phyloP scores from a whole-genome alignment of 75 land plant genomes.

The Chamaecyparis obtusa region DNA sequence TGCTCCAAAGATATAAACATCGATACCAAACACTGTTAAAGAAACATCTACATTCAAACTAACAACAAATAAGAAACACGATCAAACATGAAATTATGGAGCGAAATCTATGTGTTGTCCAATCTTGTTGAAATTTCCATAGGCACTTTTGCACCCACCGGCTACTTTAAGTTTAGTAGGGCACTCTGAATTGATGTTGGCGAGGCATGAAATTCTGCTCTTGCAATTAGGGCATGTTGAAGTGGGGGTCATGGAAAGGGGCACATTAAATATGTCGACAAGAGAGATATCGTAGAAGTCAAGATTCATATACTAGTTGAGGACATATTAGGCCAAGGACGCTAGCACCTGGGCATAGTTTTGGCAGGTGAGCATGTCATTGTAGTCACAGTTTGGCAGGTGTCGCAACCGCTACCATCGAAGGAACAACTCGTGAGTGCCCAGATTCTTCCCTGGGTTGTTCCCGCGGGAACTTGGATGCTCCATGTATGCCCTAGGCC shows the following conservation, averaged over 20 bases:
- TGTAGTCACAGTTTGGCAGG: slow-evolving; percentile 22
- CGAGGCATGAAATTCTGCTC: not conserved
- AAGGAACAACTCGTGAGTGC: slow-evolving; percentile 32
- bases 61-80: no score
- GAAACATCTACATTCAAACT: no score
- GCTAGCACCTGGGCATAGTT: slow-evolving; percentile 65
- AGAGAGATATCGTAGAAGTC: no score
- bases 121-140: no score
- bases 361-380: slow-evolving; percentile 42
- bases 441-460: slow-evolving; percentile 43
- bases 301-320: not conserved
- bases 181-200: not conserved
- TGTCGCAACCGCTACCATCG: no score
- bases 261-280: no score
- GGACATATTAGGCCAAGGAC: slow-evolving; percentile 31
- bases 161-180: not conserved
- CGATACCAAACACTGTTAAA: no score
- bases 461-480: slow-evolving; percentile 12
- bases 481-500: not conserved
- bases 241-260: not conserved
- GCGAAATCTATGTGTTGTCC: no score
- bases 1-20: no score
- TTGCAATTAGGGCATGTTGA: not conserved
- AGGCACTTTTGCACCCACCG: not conserved
- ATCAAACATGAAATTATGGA: no score